Conservation (phyloP, 140 eudicot genomes). For the Ambrosia hybrid region DNA sequence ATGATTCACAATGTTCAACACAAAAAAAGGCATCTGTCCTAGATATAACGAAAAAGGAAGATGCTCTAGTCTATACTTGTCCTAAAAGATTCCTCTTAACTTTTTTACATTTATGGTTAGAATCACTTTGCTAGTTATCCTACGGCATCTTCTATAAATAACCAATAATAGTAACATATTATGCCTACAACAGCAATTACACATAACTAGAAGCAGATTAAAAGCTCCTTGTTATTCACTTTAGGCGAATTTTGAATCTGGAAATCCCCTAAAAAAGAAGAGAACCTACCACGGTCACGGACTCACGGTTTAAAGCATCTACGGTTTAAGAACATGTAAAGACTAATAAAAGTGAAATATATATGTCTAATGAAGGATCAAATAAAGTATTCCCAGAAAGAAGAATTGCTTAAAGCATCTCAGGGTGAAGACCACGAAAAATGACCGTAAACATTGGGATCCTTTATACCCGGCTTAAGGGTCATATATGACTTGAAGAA, state of each 20-base stretch:
- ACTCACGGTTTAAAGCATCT: background rate
- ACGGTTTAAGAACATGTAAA: conserved; percentile 6
- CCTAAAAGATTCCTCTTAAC: conserved; percentile 23
- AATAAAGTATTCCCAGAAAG: conserved; percentile 9
- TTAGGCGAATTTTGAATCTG: background rate
- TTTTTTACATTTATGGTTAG: conserved; percentile 1
- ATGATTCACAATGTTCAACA: conserved; percentile 9
- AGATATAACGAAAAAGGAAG: conserved; percentile 21
- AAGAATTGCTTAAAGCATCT: conserved; percentile 16
- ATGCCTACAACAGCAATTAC: conserved; percentile 15
- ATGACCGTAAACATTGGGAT: background rate
- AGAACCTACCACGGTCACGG: conserved; percentile 11
- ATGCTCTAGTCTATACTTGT: conserved; percentile 1
- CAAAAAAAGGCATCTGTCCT: conserved; percentile 18
- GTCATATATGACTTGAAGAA: no score
- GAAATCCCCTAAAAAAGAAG: conserved; percentile 1
- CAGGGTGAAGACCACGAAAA: background rate
- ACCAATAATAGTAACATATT: background rate
- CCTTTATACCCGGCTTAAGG: background rate
- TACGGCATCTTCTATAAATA: conserved; percentile 14
- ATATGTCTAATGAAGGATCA: conserved; percentile 8
- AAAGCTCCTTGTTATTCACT: conserved; percentile 7
- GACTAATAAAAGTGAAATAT: background rate
- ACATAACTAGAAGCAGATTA: conserved; percentile 12
- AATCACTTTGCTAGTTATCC: background rate